These are phyloP conservation scores for Penicillium janthinellum DNA, from an alignment of 2,329 filamentous ascomycete species.

Conservation along the genomic window DNA sequence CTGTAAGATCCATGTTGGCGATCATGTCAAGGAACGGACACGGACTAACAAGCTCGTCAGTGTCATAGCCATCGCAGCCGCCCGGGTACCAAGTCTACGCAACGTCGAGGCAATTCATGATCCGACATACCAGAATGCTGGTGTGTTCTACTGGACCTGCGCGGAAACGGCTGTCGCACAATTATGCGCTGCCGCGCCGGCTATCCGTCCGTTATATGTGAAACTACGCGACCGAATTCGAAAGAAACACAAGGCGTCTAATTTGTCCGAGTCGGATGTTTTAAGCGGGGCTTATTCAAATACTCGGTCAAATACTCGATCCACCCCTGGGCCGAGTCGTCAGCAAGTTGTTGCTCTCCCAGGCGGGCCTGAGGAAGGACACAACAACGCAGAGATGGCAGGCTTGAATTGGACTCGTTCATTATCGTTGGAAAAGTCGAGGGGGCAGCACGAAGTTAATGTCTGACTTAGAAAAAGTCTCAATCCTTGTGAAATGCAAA, in stretches of 20 bases:
- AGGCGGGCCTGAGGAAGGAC: no score
- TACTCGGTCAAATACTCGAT: neutral
- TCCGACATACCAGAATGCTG: conserved; percentile 6
- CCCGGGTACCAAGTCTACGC: conserved; percentile 8
- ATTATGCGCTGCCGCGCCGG: conserved; percentile 7
- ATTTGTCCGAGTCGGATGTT: neutral
- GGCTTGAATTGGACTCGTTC: no score
- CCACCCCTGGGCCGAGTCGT: neutral
- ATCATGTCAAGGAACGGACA: neutral
- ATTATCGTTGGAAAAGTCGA: no score
- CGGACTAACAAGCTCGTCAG: neutral
- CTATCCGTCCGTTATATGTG: conserved; percentile 13
- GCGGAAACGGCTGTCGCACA: conserved; percentile 8
- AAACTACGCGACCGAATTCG: neutral
- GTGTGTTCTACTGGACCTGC: conserved; percentile 10
- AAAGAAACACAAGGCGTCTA: neutral
- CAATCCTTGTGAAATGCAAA: no score
- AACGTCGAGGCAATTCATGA: conserved; percentile 5
- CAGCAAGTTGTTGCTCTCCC: neutral
- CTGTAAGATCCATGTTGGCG: neutral
- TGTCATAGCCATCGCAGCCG: conserved; percentile 12
- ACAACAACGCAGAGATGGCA: neutral
- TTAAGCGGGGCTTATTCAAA: neutral
- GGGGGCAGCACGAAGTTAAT: no score
- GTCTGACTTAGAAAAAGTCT: neutral